Evolutionary conservation across 2,329 filamentous ascomycete genomes (phyloP), one percentile per base, ranked within the genome.

Genomic region (Cytospora schulzeri): DNA sequence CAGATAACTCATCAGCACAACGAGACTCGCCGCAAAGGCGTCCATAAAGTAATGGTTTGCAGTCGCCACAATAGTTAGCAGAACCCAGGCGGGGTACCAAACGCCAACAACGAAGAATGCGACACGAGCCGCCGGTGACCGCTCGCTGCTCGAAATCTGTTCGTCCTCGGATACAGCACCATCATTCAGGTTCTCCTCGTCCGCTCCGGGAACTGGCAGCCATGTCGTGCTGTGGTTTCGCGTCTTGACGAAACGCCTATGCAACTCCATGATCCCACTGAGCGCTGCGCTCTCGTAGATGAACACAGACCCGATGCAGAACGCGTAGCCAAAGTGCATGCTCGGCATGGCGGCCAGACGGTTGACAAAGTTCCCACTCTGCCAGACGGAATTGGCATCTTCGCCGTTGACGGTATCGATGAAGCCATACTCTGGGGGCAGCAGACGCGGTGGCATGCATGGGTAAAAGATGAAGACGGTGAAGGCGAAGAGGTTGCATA

Each of bases 41-140:
- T 91, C 88, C 5, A 91, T 79, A 55, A 89, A 82, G 72, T 90
- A 83, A 69, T 82, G 86, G 69, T 88, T 88, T 38, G 85, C 86
- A 0, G 85, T 88, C 19, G 85, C 82, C 31, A 88, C 81, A 65
- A 88, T 88, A 33, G 82, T 82, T 0, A 81, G 76, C 57, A 88
- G 71, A 59, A 87, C 84, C 70, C 83, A 80, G 6, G 73, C 69
- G 1, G 84, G 84, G 69, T 87, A 87, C 55, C 77, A 74, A 22
- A 86, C 64, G 33, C 84, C 83, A 19, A 83, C 57, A 24, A 63
- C 41, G 11, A 71, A 61, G 51, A 71, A 70, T 17, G 67, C 45
- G 24, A 66, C 53, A n/a, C 68, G 65, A 19, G 62, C 54, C 5
- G 29, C 35, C 19, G 41, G 45, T 6, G 65, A 64, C 2, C 65